phyloP scores from a whole-genome alignment of 2,329 filamentous ascomycete genomes.

The Xylaria sp. region DNA sequence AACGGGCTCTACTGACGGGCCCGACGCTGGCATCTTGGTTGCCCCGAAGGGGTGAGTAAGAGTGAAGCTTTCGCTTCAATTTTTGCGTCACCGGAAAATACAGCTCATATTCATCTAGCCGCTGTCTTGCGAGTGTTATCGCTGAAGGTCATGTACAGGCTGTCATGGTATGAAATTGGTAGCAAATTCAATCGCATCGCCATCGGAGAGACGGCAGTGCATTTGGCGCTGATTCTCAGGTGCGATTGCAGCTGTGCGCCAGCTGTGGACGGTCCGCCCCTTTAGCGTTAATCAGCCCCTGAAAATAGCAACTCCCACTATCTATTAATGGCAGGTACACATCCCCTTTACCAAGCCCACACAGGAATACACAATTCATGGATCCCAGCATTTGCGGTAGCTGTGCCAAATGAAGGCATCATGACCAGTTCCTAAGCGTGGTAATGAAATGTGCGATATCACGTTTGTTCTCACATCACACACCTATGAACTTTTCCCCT shows the following conservation, averaged over 20 bases:
- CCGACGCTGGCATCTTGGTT: constrained; percentile 6
- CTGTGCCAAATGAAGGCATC: too few relatives aligned
- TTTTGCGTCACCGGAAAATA: background rate
- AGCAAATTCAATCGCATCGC: background rate
- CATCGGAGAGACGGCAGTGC: too few relatives aligned
- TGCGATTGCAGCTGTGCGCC: background rate
- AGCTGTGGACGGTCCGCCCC: background rate
- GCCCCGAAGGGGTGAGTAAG: background rate
- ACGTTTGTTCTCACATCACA: too few relatives aligned
- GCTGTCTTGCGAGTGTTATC: background rate
- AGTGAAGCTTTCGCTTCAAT: background rate
- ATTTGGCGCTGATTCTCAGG: background rate
- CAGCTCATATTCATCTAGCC: background rate
- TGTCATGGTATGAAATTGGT: background rate
- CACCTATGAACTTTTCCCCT: too few relatives aligned
- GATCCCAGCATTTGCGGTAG: too few relatives aligned
- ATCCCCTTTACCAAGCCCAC: too few relatives aligned
- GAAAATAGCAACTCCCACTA: too few relatives aligned
- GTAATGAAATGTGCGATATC: too few relatives aligned
- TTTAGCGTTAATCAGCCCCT: too few relatives aligned
- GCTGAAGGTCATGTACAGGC: background rate
- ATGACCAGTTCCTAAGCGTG: too few relatives aligned
- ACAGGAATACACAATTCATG: too few relatives aligned
- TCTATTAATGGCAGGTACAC: too few relatives aligned
- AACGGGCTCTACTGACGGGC: constrained; percentile 1